phyloP scores from a whole-genome alignment of 306 rosid genomes.

The Myrica gale region DNA sequence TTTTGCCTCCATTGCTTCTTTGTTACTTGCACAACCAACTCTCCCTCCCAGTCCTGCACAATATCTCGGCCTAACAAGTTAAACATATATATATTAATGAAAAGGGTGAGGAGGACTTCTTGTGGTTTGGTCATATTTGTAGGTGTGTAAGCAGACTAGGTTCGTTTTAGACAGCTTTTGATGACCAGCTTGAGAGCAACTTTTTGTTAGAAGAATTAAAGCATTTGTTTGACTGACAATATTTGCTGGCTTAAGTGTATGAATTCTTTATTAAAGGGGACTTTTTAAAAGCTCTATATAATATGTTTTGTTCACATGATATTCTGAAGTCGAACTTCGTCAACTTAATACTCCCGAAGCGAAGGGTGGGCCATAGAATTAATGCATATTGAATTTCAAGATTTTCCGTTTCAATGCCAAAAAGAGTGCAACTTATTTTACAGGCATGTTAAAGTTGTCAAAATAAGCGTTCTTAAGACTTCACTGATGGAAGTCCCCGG shows the following conservation, averaged over 20 bases:
- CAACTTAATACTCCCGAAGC: slow-evolving; percentile 25
- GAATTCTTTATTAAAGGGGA: neutral
- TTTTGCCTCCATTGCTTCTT: neutral
- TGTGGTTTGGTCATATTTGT: neutral
- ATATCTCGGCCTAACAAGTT: neutral
- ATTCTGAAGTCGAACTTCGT: slow-evolving; percentile 8
- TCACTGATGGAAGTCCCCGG: neutral
- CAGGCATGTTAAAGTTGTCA: neutral
- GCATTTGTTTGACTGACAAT: slow-evolving; percentile 28
- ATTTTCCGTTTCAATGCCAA: neutral
- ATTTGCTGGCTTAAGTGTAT: slow-evolving; percentile 35
- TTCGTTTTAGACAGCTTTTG: slow-evolving; percentile 30
- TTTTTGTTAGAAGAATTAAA: slow-evolving; percentile 20
- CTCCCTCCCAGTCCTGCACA: slow-evolving; percentile 8
- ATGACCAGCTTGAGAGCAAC: slow-evolving; percentile 22
- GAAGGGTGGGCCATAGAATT: neutral
- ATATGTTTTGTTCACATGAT: too few relatives aligned
- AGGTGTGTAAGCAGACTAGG: slow-evolving; percentile 2
- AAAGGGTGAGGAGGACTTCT: too few relatives aligned
- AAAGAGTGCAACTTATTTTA: neutral
- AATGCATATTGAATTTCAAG: neutral
- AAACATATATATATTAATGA: neutral
- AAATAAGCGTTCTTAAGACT: neutral
- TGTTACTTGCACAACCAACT: slow-evolving; percentile 8
- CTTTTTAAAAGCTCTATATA: neutral